phyloP scores from a whole-genome alignment of 352 stramenopile species.

The Globisporangium uncinulatum region DNA sequence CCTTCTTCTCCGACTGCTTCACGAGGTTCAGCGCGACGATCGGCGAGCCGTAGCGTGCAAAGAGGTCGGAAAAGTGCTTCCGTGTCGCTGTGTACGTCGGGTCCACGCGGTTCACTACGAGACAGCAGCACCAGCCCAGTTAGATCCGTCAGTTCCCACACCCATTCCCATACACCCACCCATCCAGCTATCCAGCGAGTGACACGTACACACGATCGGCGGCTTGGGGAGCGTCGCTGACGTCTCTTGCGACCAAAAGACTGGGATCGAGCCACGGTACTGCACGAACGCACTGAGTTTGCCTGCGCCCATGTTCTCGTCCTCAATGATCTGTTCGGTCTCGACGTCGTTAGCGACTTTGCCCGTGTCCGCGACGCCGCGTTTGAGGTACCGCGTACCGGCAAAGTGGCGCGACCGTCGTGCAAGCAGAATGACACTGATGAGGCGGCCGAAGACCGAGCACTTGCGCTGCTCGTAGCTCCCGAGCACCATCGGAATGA shows the following conservation, averaged over 20 bases:
- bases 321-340: constrained; percentile 95
- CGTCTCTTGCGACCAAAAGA: constrained; percentile 99
- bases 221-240: constrained; percentile 97
- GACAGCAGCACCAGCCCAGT: neutral
- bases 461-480: constrained; percentile 97
- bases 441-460: constrained; percentile 92
- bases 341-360: constrained; percentile 99
- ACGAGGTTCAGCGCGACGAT: constrained; percentile 98
- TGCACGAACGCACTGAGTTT: constrained; percentile 97
- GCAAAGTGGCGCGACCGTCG: constrained; percentile 97
- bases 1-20: constrained; percentile 96
- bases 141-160: neutral
- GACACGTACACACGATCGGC: constrained; percentile 85
- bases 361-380: constrained; percentile 95
- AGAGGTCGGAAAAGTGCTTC: constrained; percentile 92
- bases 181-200: neutral
- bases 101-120: constrained; percentile 93
- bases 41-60: constrained; percentile 95
- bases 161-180: neutral
- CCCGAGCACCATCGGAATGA: constrained; percentile 91
- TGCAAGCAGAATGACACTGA: constrained; percentile 96
- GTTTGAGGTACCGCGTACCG: constrained; percentile 98
- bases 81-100: constrained; percentile 95
- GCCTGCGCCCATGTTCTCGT: constrained; percentile 82
- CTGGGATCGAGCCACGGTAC: constrained; percentile 98